A percentile compares a stretch with the other conserved stretches of the same genome.
These are phyloP conservation scores for Imleria badia DNA, from an alignment of 768 basidiomycete genomes.

Conservation along the genomic window DNA sequence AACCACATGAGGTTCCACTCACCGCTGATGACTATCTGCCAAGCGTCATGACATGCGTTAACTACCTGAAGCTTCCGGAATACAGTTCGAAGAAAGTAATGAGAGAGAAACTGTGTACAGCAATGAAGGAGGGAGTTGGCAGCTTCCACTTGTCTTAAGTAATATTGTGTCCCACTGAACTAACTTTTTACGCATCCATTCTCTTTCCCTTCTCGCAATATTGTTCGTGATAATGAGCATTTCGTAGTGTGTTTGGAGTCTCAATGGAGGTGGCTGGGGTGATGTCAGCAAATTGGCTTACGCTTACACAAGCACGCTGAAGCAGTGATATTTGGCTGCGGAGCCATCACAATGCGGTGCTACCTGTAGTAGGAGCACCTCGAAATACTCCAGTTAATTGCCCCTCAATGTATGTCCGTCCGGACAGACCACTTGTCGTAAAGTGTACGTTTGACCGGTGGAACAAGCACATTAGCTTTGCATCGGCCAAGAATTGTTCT, in stretches of 20 bases:
- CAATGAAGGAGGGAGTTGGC: conserved; percentile 92
- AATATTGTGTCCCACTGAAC: conserved; percentile 25
- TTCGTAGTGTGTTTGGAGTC: not conserved
- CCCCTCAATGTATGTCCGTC: conserved; percentile 41
- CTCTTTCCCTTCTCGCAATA: conserved; percentile 9
- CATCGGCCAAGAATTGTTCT: conserved; percentile 75
- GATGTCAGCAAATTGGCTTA: conserved; percentile 3
- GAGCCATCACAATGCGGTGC: conserved; percentile 20
- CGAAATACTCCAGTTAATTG: conserved; percentile 2
- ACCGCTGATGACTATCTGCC: conserved; percentile 93
- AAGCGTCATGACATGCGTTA: conserved; percentile 98
- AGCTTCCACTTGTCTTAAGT: conserved; percentile 92
- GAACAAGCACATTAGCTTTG: conserved; percentile 77
- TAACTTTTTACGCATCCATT: conserved; percentile 24
- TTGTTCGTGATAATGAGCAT: conserved; percentile 9
- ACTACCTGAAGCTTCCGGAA: conserved; percentile 94
- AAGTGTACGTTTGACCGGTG: conserved; percentile 79
- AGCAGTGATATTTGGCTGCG: conserved; percentile 19
- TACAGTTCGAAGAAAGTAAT: conserved; percentile 87
- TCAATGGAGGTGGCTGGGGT: too few relatives aligned
- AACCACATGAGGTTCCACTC: conserved; percentile 90
- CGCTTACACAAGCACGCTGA: not conserved
- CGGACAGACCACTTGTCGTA: conserved; percentile 77
- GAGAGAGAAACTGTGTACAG: conserved; percentile 76
- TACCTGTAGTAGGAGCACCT: not conserved